Percentiles rank a stretch among this genome's conserved stretches.
These are phyloP conservation scores for Scedosporium aurantiacum DNA, from an alignment of 2,329 filamentous ascomycete genomes.

Conservation along the genomic window DNA sequence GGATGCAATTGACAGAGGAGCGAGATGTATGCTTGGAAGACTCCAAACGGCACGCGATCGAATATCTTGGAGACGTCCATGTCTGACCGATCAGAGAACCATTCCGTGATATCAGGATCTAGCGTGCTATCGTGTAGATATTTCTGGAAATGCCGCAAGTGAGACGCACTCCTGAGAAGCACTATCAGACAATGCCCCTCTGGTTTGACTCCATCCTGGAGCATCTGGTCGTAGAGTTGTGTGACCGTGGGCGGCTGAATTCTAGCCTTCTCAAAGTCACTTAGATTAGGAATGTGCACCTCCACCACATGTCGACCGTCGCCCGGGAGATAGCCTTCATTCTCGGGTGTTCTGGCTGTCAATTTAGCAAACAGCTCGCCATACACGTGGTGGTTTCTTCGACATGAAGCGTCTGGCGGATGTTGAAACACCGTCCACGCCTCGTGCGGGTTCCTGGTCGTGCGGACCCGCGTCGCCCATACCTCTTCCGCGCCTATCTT, in stretches of 20 bases:
- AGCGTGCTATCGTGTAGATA: conserved; percentile 36
- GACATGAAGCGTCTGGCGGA: conserved; percentile 21
- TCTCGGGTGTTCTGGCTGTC: conserved; percentile 20
- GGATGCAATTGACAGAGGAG: conserved; percentile 7
- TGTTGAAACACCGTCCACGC: conserved; percentile 43
- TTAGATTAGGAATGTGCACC: conserved; percentile 37
- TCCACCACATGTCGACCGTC: conserved; percentile 13
- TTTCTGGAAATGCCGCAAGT: conserved; percentile 31
- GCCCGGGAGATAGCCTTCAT: conserved; percentile 12
- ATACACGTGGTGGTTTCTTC: conserved; percentile 36
- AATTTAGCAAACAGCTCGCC: conserved; percentile 51
- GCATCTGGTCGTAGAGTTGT: conserved; percentile 50
- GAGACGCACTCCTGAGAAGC: conserved; percentile 41
- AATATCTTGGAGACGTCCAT: not conserved
- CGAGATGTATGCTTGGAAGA: conserved; percentile 9
- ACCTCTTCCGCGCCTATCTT: conserved; percentile 8
- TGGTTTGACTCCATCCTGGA: conserved; percentile 34
- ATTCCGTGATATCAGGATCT: not conserved
- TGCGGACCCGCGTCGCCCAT: conserved; percentile 46
- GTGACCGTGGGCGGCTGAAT: conserved; percentile 47
- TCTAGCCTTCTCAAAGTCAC: conserved; percentile 54
- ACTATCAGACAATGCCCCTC: conserved; percentile 39
- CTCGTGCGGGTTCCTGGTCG: conserved; percentile 50
- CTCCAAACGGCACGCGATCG: conserved; percentile 6
- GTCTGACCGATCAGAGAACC: not conserved